phyloP scores from a whole-genome alignment of 192 early-diverging fungal species.

The Anaeromyces robustus region DNA sequence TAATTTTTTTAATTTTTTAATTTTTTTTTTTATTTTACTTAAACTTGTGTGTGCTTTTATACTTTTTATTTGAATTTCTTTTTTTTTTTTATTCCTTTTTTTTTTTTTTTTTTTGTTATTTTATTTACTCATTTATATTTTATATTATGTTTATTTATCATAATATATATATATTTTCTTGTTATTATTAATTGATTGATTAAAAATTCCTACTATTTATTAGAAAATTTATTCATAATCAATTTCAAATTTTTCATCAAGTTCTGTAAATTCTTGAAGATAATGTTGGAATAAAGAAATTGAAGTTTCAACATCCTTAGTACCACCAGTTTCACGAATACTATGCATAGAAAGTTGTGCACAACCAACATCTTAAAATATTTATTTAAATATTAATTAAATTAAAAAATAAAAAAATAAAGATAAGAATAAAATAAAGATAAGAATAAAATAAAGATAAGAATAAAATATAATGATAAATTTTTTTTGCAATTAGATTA shows the following conservation, averaged over 20 bases:
- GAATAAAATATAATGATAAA: too few relatives aligned
- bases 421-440: too few relatives aligned
- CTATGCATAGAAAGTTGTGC: conserved; percentile 96
- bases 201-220: not conserved
- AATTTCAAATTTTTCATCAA: conserved; percentile 23
- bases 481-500: too few relatives aligned
- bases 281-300: conserved; percentile 71
- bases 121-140: too few relatives aligned
- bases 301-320: conserved; percentile 69
- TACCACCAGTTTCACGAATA: conserved; percentile 79
- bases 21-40: too few relatives aligned
- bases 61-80: too few relatives aligned
- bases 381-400: not conserved
- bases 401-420: not conserved
- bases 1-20: too few relatives aligned
- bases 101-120: too few relatives aligned
- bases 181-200: not conserved
- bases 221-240: conserved; percentile 12
- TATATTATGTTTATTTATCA: too few relatives aligned
- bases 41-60: too few relatives aligned
- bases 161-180: not conserved
- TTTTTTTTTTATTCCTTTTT: too few relatives aligned
- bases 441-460: too few relatives aligned
- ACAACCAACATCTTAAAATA: conserved; percentile 68
- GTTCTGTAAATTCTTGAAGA: conserved; percentile 27